These are phyloP conservation scores for Aureobasidium mangrovei DNA, from an alignment of 2,329 filamentous ascomycete genomes.

Conservation along the genomic window DNA sequence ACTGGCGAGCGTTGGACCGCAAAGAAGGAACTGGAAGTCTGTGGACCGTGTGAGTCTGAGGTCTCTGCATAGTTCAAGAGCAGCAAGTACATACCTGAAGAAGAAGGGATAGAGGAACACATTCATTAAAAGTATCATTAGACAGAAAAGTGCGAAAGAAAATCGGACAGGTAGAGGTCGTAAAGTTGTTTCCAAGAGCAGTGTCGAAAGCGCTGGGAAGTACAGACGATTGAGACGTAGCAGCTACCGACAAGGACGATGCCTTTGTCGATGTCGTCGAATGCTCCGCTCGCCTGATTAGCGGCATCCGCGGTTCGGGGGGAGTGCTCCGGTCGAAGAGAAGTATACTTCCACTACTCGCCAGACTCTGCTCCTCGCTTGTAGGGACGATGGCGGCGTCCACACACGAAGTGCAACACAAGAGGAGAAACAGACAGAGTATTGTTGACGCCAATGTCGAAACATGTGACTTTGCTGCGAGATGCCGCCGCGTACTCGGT, in stretches of 20 bases:
- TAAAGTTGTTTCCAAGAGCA: slow-evolving; percentile 45
- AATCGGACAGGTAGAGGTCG: slow-evolving; percentile 45
- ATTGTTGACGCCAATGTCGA: not conserved
- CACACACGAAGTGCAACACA: slow-evolving; percentile 1
- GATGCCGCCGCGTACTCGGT: not conserved
- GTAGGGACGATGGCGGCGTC: not conserved
- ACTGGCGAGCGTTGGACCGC: slow-evolving; percentile 61
- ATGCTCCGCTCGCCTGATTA: slow-evolving; percentile 11
- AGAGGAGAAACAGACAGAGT: not conserved
- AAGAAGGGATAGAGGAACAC: slow-evolving; percentile 77
- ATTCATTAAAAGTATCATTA: slow-evolving; percentile 59
- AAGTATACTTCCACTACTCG: slow-evolving; percentile 5
- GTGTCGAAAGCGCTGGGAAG: slow-evolving; percentile 40
- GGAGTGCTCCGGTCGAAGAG: slow-evolving; percentile 14
- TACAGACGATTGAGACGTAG: slow-evolving; percentile 4
- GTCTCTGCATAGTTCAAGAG: not conserved
- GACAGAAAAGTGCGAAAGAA: slow-evolving; percentile 63
- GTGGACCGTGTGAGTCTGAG: slow-evolving; percentile 17
- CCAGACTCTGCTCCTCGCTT: not conserved
- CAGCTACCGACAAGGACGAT: not conserved
- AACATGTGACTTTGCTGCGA: not conserved
- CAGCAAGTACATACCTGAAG: slow-evolving; percentile 52
- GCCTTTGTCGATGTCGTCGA: slow-evolving; percentile 9
- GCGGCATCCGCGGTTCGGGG: slow-evolving; percentile 1
- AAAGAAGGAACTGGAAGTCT: slow-evolving; percentile 84